These are phyloP conservation scores for Phaeosphaeriaceae sp. DNA, from an alignment of 2,329 filamentous ascomycete species.

Conservation along the genomic window DNA sequence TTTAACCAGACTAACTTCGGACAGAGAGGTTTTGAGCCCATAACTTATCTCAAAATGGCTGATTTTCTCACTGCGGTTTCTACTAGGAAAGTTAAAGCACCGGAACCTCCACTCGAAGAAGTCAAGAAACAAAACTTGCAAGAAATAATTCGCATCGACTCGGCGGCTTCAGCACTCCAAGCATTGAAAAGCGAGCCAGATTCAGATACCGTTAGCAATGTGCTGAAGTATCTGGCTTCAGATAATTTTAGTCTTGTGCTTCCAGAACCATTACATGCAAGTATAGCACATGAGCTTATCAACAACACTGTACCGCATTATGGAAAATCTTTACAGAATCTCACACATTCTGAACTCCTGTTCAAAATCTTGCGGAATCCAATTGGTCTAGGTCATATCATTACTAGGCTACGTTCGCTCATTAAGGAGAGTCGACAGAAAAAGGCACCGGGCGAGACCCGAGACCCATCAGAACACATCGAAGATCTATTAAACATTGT, in stretches of 20 bases:
- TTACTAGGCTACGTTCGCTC: conserved; percentile 71
- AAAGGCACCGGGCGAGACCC: conserved; percentile 39
- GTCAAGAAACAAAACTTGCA: conserved; percentile 16
- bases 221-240: conserved; percentile 60
- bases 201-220: conserved; percentile 60
- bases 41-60: conserved; percentile 47
- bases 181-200: conserved; percentile 68
- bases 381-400: conserved; percentile 76
- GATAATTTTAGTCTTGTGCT: conserved; percentile 63
- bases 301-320: conserved; percentile 80
- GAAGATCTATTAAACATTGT: conserved; percentile 54
- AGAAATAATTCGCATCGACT: conserved; percentile 26
- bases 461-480: conserved; percentile 41
- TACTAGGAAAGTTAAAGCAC: conserved; percentile 33
- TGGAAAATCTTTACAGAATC: conserved; percentile 62
- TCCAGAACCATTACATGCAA: conserved; percentile 72
- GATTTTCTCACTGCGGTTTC: conserved; percentile 58
- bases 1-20: not conserved
- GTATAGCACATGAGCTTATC: conserved; percentile 77
- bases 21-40: not conserved
- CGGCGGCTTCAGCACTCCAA: conserved; percentile 62
- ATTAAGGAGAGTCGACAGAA: conserved; percentile 50
- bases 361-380: conserved; percentile 73
- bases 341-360: conserved; percentile 52
- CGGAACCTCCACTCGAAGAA: conserved; percentile 23